phyloP scores from a whole-genome alignment of 345 rosid genomes.

The Citropsis articulata region DNA sequence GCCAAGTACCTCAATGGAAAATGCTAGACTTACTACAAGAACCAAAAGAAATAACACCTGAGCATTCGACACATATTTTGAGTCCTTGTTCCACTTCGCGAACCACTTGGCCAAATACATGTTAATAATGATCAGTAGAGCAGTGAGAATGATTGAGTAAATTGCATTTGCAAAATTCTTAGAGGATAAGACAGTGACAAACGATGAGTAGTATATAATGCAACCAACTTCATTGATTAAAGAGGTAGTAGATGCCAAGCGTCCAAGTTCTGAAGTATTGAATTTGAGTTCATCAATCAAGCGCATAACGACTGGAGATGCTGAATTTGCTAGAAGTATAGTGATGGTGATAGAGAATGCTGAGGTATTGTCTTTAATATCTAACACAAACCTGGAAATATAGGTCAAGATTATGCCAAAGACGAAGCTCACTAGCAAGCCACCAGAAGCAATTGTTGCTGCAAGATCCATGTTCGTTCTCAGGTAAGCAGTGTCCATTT shows the following conservation, averaged over 20 bases:
- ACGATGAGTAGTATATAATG: conserved; percentile 26
- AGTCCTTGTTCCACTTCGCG: conserved; percentile 48
- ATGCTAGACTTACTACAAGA: conserved; percentile 32
- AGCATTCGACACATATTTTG: conserved; percentile 58
- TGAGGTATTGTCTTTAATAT: conserved; percentile 11
- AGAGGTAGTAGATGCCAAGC: conserved; percentile 54
- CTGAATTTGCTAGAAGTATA: conserved; percentile 53
- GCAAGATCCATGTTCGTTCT: conserved; percentile 48
- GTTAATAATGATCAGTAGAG: conserved; percentile 33
- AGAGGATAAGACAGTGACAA: conserved; percentile 20
- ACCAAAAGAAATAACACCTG: conserved; percentile 47
- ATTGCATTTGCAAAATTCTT: conserved; percentile 25
- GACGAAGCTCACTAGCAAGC: conserved; percentile 29
- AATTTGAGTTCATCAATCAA: conserved; percentile 64
- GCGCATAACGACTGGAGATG: conserved; percentile 67
- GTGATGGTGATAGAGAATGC: conserved; percentile 31
- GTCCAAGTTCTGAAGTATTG: conserved; percentile 63
- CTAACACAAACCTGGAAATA: conserved; percentile 29
- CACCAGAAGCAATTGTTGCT: conserved; percentile 44
- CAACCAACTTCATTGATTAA: conserved; percentile 60
- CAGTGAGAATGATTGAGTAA: conserved; percentile 26
- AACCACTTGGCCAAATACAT: conserved; percentile 57
- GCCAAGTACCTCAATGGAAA: conserved; percentile 40
- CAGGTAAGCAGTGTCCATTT: conserved; percentile 55
- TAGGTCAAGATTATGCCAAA: conserved; percentile 39